Conservation (phyloP, 805 yeast species). For the Blastobotrys attinorum region DNA sequence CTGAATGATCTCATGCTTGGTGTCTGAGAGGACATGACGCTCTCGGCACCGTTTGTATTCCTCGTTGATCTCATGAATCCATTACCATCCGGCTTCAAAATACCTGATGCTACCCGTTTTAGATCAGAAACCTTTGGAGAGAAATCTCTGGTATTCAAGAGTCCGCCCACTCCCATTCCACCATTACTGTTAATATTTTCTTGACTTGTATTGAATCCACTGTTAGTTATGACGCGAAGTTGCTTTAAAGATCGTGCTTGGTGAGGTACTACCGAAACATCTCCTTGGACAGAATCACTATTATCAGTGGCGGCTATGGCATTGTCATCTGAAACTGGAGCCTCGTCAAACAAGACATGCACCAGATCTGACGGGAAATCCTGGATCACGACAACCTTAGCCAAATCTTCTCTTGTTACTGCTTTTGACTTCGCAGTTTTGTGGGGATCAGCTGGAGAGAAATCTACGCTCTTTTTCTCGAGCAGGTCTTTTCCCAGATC, state of each 20-base stretch:
- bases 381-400: not conserved
- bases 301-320: constrained; percentile 3
- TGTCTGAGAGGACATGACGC: constrained; percentile 1
- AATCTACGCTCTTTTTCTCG: not conserved
- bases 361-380: constrained; percentile 5
- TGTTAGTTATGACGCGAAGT: constrained; percentile 8
- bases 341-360: constrained; percentile 7
- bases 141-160: constrained; percentile 3
- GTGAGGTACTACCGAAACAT: constrained; percentile 6
- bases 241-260: constrained; percentile 15
- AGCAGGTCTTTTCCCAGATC: constrained; percentile 4
- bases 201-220: not conserved
- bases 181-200: not conserved
- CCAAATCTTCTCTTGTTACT: constrained; percentile 4
- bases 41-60: not conserved
- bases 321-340: constrained; percentile 3
- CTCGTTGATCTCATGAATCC: not conserved
- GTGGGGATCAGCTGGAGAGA: not conserved
- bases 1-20: not conserved
- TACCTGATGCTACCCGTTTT: constrained; percentile 15
- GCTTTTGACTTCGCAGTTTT: not conserved
- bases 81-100: not conserved
- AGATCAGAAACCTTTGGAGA: constrained; percentile 17
- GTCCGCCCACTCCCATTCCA: not conserved
- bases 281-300: constrained; percentile 2